phyloP scores from a whole-genome alignment of 208 protist genomes.

The Spongospora subterranea region DNA sequence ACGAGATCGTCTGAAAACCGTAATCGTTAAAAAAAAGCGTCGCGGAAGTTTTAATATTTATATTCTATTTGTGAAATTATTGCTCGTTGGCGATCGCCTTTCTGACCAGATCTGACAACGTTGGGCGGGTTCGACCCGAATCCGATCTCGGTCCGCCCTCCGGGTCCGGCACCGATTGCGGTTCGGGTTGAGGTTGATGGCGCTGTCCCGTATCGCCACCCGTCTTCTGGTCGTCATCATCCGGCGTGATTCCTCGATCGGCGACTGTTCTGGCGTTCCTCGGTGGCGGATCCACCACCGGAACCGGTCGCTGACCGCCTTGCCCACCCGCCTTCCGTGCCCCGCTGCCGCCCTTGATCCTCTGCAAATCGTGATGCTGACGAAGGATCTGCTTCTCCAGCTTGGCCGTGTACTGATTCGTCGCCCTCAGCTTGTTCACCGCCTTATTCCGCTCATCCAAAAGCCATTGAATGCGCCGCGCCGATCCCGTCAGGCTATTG shows the following conservation, averaged over 20 bases:
- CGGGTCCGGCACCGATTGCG: no score
- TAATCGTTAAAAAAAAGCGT: not conserved
- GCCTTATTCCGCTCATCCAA: not conserved
- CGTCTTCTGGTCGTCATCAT: no score
- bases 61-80: not conserved
- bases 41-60: not conserved
- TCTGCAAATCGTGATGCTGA: slow-evolving; percentile 39
- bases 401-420: not conserved
- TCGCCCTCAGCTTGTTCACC: not conserved
- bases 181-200: no score
- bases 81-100: not conserved
- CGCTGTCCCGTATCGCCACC: no score
- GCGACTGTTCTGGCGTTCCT: no score
- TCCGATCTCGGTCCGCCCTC: no score
- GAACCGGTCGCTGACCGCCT: no score
- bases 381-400: slow-evolving; percentile 6
- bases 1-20: slow-evolving; percentile 8
- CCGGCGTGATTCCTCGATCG: no score
- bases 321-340: no score
- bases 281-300: no score
- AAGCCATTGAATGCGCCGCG: not conserved
- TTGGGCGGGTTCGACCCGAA: not conserved
- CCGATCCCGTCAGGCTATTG: not conserved
- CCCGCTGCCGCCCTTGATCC: not conserved
- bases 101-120: not conserved